Base-by-base conservation (phyloP, 2,329 filamentous ascomycete species). In the Hymenotorrendiella dingleyae region DNA sequence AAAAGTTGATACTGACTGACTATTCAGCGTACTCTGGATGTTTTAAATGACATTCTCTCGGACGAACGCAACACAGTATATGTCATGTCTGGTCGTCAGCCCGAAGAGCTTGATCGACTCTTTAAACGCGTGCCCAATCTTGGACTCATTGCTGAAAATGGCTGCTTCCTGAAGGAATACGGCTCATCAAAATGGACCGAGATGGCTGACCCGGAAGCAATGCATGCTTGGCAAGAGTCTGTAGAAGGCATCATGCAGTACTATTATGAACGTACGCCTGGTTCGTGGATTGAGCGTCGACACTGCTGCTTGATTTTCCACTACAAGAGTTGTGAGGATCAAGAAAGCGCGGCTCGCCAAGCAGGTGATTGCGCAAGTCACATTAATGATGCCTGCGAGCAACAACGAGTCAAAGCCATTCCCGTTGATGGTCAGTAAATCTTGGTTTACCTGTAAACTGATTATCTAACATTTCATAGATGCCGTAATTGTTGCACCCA, bases 141-240 rank as follows among this genome's bases (percentile, higher is more conserved):
- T 3, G 93, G 93, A 3, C 72, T 97, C 4, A 94, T 97, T 51
- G 91, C 91, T 0, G 91, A 97, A 66, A 96, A 95, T 52, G 91
- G 91, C 2, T 94, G 87, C 62, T 97, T 94, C 65, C 69, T 96
- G 44, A 86, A 85, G 54, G 77, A 86, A 50, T 79, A 77, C 34
- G 76, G 80, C 16, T 73, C 70, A 12, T 74, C 77, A 19, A 72
- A 76, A 26, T 97, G 93, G 93, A 78, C 75, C 2, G 80, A 84
- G 49, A 83, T 94, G 65, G 81, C 84, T 2, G 82, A 95, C 59
- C 71, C 78, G 1, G 72, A 78, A 3, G 76, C 83, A 54, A 84
- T 87, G 46, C 69, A 73, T 20, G 71, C 73, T 4, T 97, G 91
- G 91, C 95, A 95, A 64, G 72, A 81, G 32, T 85, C 86, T 0